Evolutionary conservation across 208 protist species (phyloP), one percentile per base, ranked within the genome.

Genomic region (Leishmania martiniquensis): DNA sequence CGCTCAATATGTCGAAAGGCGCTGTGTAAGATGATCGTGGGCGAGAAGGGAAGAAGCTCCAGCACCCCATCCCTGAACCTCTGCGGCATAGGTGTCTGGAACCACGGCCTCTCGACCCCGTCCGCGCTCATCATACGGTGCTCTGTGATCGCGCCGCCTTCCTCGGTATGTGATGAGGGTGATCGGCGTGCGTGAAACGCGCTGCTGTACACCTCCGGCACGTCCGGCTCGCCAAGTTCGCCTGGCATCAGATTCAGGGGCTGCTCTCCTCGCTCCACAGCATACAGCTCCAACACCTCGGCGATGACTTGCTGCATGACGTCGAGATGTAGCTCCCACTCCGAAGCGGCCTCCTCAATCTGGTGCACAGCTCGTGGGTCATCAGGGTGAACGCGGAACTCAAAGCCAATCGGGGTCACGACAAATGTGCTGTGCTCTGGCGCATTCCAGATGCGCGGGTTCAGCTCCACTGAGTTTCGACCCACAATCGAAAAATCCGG

Each of bases 281-380:
- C 95, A 77, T 96, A 87, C 67, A 95, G 76, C 78, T 98, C 93
- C 17, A 98, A 79, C 90, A 98, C 93, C 83, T 98, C 93, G 71
- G 86, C 85, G 9, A 97, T 67, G 9, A 98, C 91, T 70, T 96
- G 93, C 83, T 91, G 87, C 44, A 95, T 84, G 13, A 96, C 90
- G 0, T 77, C 87, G 12, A 87, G 85, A 71, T 98, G 95, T 62
- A 95, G 67, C 72, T 95, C 87, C 93, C 95, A 98, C 80, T 94
- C 89, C 0, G 68, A 80, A 1, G 88, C 91, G 4, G 86, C 91
- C 10, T 42, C 86, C 68, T 93, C 92, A 72, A 98, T 95, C 77
- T 98, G 95, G 42, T 85, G 84, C 34, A 47, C 45, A 7, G 88
- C 90, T 6, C 95, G 87, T n/a, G 93, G 92, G 73, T 98, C 95